Base-by-base conservation (phyloP, 805 yeast species). In the Teunomyces aglyptinius region DNA sequence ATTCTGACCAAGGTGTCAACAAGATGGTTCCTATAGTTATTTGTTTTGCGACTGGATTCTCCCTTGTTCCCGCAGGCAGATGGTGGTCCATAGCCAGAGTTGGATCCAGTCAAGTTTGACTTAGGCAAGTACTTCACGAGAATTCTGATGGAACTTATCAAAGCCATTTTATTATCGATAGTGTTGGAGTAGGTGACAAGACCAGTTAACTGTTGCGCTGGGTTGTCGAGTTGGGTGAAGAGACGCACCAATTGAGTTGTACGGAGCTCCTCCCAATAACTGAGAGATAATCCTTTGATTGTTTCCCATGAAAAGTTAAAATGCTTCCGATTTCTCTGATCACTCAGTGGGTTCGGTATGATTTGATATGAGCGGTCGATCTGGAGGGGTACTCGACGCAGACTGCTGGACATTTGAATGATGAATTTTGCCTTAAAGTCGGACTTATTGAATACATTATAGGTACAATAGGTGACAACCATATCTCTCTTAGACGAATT, bases 351-450 rank as follows among this genome's bases (percentile, higher is more conserved):
- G 45, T 50, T 48, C 19, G 54, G 55, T n/a, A 52, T 49, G 16
- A 66, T 60, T 20, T 64, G 71, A 40, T 59, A 64, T 2, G 67
- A 44, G 44, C 64, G 62, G 45, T 73, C 76, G n/a, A 67, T 50
- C 29, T 71, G 67, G 18, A 68, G 56, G 1, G 66, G 60, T 10
- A 20, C 43, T 18, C 29, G 43, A 28, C 48, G 44, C 38, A 27
- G 47, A 13, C 15, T n/a, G 11, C 52, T 51, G 7, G 32, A 28
- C 41, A 48, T 27, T 15, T 56, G 54, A 5, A 77, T 58, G 15
- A 77, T 67, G 49, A 60, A 80, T 76, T 57, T 82, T 62, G 55
- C 89, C 81, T 97, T 73, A 33, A 91, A 68, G 62, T 92, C 99
- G 4, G 85, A 77, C 46, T 76, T 77, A 32, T 82, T 70, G 57